Percentiles rank a stretch among this genome's conserved stretches.
phyloP scores from a whole-genome alignment of 495 filamentous ascomycete genomes.

The Entonaema liquescens region DNA sequence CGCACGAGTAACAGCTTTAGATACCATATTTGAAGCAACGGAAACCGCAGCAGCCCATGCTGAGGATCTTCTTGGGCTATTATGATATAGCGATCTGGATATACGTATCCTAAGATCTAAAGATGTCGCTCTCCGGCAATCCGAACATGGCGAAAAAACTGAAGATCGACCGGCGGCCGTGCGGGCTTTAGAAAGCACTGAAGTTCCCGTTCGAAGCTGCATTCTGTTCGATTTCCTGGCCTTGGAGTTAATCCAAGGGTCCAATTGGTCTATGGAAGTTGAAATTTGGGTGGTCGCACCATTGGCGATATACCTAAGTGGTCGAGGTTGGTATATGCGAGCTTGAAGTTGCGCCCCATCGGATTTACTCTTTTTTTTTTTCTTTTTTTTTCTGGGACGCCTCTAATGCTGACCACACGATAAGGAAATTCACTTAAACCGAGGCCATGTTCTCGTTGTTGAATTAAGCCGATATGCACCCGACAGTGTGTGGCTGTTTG shows the following conservation, averaged over 20 bases:
- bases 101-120: constrained; percentile 47
- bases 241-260: constrained; percentile 26
- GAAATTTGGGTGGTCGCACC: constrained; percentile 24
- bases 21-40: constrained; percentile 79
- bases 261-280: constrained; percentile 41
- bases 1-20: constrained; percentile 69
- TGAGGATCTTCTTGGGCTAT: constrained; percentile 49
- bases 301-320: constrained; percentile 27
- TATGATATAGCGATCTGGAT: constrained; percentile 51
- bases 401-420: constrained; percentile 14
- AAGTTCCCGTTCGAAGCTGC: constrained; percentile 54
- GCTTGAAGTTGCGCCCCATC: background rate
- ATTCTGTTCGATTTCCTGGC: constrained; percentile 42
- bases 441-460: background rate
- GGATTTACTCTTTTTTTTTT: background rate
- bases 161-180: constrained; percentile 29
- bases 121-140: constrained; percentile 46
- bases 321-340: background rate
- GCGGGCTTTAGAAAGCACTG: constrained; percentile 47
- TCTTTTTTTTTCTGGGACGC: background rate
- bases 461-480: background rate
- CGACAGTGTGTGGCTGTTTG: background rate
- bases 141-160: constrained; percentile 46
- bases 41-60: constrained; percentile 71
- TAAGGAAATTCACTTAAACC: constrained; percentile 1